Percentiles rank a stretch among this genome's conserved stretches.
These are phyloP conservation scores for Ambrosia artemisiifolia DNA, from an alignment of 129 eudicot species.

Conservation along the genomic window DNA sequence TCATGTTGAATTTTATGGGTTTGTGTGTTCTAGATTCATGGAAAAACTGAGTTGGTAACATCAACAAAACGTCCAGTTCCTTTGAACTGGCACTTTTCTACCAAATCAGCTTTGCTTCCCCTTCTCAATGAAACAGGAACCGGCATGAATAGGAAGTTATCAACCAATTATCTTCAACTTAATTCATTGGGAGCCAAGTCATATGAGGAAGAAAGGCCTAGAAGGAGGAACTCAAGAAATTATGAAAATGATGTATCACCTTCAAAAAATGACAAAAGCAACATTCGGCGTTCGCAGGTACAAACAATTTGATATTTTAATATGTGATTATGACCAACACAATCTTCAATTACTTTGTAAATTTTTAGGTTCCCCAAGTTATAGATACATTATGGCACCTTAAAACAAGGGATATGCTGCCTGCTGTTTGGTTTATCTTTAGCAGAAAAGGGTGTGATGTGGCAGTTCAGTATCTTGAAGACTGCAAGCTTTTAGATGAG, in stretches of 20 bases:
- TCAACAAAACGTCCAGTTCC: slow-evolving; percentile 96
- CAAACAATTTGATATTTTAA: not conserved
- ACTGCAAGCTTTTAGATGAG: slow-evolving; percentile 69
- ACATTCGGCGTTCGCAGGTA: slow-evolving; percentile 79
- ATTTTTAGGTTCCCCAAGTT: slow-evolving; percentile 84
- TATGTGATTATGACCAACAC: slow-evolving; percentile 1
- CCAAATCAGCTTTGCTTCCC: slow-evolving; percentile 72
- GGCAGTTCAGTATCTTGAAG: slow-evolving; percentile 85
- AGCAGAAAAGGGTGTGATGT: slow-evolving; percentile 99
- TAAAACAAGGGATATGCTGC: slow-evolving; percentile 77
- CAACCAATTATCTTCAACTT: slow-evolving; percentile 63
- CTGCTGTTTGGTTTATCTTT: slow-evolving; percentile 96
- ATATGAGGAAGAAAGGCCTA: slow-evolving; percentile 59
- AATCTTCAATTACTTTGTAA: not conserved
- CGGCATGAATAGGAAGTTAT: slow-evolving; percentile 85
- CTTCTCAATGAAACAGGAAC: slow-evolving; percentile 96
- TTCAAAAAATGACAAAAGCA: slow-evolving; percentile 66
- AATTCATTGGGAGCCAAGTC: slow-evolving; percentile 48
- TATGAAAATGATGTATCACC: slow-evolving; percentile 47
- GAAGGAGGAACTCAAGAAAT: slow-evolving; percentile 71
- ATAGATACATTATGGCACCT: slow-evolving; percentile 82
- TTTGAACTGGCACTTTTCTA: slow-evolving; percentile 89
- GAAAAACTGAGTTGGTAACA: slow-evolving; percentile 91
- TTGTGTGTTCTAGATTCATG: slow-evolving; percentile 69
- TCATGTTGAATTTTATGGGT: slow-evolving; percentile 5